phyloP scores from a whole-genome alignment of 768 basidiomycete species.

The Auriculariales sp. region DNA sequence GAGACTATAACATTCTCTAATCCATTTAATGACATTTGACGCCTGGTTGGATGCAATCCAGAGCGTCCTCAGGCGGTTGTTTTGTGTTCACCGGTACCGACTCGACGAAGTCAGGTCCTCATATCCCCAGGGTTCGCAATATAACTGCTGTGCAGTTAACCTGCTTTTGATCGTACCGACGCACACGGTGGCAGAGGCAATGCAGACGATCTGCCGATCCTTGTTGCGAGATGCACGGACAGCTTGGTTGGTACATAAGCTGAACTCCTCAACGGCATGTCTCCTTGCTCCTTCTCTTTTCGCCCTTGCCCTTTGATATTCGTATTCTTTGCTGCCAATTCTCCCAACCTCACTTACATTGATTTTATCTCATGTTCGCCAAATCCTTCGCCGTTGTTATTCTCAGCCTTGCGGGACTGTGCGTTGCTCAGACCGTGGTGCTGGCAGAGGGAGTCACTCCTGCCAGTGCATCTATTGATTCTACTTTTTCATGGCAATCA shows the following conservation, averaged over 20 bases:
- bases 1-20: neutral
- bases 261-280: no score
- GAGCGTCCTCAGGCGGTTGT: neutral
- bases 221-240: no score
- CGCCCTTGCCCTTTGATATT: conserved; percentile 24
- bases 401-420: conserved; percentile 17
- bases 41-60: no score
- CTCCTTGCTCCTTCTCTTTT: conserved; percentile 30
- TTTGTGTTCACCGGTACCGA: neutral
- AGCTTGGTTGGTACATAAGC: no score
- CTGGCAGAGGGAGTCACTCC: no score
- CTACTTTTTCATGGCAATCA: no score
- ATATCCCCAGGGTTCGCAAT: no score
- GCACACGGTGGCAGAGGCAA: no score
- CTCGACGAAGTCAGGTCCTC: neutral
- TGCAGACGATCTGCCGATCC: no score
- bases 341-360: conserved; percentile 41
- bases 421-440: neutral
- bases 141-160: no score
- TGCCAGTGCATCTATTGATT: no score
- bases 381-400: conserved; percentile 33
- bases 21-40: neutral
- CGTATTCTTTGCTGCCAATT: conserved; percentile 30
- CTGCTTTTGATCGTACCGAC: no score
- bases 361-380: conserved; percentile 36